Base-by-base conservation (phyloP, 2,329 filamentous ascomycete genomes). In the Botrytis pseudocinerea region DNA sequence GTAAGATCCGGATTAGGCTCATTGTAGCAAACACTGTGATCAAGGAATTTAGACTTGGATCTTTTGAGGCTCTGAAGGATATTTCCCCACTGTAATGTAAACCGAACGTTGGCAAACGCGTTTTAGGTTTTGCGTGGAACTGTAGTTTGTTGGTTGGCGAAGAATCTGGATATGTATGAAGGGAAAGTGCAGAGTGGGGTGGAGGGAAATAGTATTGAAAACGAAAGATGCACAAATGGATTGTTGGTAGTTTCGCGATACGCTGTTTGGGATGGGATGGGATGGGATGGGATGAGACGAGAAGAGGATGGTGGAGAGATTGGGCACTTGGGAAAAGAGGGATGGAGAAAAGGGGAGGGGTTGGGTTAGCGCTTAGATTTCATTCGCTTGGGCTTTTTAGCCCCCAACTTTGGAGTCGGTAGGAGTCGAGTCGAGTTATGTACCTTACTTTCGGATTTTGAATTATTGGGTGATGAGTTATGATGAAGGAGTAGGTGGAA, bases 241-340 rank as follows among this genome's bases (percentile, higher is more conserved):
- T 54, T 12, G 46, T 68, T 54, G 44, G 32, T 54, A 8, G 38
- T 38, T 68, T 54, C 46, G 65, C 65, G 46, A 68, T 68, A 68
- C 46, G 65, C 65, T 68, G 32, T 18, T n/a, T 54, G n/a, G 14
- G 18, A 42, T 16, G 35, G n/a, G 60, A 62, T 35, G 32, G 9
- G 38, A 63, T 32, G n/a, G n/a, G n/a, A 42, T 16, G 35, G n/a
- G 60, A 62, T 35, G 28, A 32, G 38, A 63, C 32, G 42, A 57
- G n/a, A 42, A 59, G 42, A 57, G 20, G 40, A 59, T n/a, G 46
- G 48, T 57, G 59, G 7, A 20, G 4, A 57, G 51, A 57, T 57
- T 38, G 28, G 57, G 59, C 22, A 61, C 38, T 57, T 32, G 10
- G 59, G 25, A 61, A 25, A 25, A 61, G 59, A 61, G 59, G 32